phyloP scores from a whole-genome alignment of 176 grass and related monocot genomes.

The Rhipidocladum racemiflorum region DNA sequence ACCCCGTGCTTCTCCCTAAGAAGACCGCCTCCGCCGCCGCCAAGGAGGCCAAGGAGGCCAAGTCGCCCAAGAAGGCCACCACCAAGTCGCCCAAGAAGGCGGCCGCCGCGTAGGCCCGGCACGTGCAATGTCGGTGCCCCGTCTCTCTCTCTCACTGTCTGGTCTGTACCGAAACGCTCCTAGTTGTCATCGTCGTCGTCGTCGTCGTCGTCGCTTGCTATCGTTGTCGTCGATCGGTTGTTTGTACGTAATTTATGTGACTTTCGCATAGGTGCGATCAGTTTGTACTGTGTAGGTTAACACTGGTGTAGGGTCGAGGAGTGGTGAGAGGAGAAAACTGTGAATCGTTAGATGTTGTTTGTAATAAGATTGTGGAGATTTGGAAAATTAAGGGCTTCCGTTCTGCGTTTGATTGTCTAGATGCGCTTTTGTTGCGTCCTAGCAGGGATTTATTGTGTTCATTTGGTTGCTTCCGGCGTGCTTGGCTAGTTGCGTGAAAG shows the following conservation, averaged over 20 bases:
- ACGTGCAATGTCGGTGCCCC: constrained; percentile 6
- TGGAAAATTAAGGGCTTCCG: constrained; percentile 11
- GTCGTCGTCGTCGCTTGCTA: constrained; percentile 2
- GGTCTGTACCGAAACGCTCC: constrained; percentile 26
- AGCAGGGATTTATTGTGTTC: not conserved
- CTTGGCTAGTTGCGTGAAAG: not conserved
- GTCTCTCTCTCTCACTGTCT: not conserved
- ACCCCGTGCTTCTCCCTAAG: constrained; percentile 78
- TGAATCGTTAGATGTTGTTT: constrained; percentile 37
- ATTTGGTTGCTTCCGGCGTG: not conserved
- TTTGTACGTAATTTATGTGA: constrained; percentile 37
- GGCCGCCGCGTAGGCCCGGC: constrained; percentile 27
- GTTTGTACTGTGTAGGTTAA: constrained; percentile 33
- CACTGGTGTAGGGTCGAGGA: constrained; percentile 25
- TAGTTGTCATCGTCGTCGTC: constrained; percentile 24
- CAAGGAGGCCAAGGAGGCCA: constrained; percentile 47
- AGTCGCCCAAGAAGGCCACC: constrained; percentile 61
- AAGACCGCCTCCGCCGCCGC: constrained; percentile 34
- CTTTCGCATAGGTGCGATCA: constrained; percentile 28
- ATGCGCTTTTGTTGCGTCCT: not conserved
- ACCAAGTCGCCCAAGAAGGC: constrained; percentile 66
- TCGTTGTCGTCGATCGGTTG: not conserved
- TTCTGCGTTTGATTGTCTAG: constrained; percentile 6
- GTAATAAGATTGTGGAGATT: constrained; percentile 47
- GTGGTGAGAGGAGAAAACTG: not conserved